Evolutionary conservation across 352 stramenopile genomes (phyloP), one percentile per base, ranked within the genome.

Genomic region (Globisporangium perplexum): DNA sequence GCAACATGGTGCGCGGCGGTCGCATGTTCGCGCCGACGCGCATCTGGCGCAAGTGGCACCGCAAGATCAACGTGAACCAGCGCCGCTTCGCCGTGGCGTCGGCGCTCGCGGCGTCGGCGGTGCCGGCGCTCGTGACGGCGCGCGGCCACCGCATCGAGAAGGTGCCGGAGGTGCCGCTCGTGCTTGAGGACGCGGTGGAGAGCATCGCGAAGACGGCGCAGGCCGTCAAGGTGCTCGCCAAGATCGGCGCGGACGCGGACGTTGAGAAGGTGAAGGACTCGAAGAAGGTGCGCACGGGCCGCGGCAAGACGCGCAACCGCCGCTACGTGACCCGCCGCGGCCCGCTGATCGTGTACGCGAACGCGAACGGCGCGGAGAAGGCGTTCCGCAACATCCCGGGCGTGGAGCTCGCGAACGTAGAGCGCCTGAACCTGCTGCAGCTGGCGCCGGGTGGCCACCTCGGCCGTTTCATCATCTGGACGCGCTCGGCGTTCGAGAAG

Each of bases 21-120:
- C 91, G 96, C 72, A 99, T 99, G 96, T 99, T 99, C 74, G 93
- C 93, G 28, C 97, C 97, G 51, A 99, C 96, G 69, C 98, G 98
- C 71, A 98, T 98, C 60, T 99, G 97, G 96, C 86, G 97, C 71
- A 98, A 97, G 78, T 99, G 97, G 97, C 96, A 99, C 85, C 85
- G 93, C 65, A 98, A 98, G 78, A 97, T 99, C 69, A 99, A 99
- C 73, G 80, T 97, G 61, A 99, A 97, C 80, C 96, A 99, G 82
- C 96, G 96, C 68, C 86, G 95, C 59, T 99, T 98, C 71, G 97
- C 97, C 50, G 86, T 99, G 41, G 94, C 94, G 8, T 99, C 97
- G 51, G 96, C 96, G 55, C 77, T 99, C 24, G 97, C 97, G 62
- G 97, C 97, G 36, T 97, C 96, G 53, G 97, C 96, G 30, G 81